phyloP scores from a whole-genome alignment of 345 rosid species.

The Bruguiera sexangula region DNA sequence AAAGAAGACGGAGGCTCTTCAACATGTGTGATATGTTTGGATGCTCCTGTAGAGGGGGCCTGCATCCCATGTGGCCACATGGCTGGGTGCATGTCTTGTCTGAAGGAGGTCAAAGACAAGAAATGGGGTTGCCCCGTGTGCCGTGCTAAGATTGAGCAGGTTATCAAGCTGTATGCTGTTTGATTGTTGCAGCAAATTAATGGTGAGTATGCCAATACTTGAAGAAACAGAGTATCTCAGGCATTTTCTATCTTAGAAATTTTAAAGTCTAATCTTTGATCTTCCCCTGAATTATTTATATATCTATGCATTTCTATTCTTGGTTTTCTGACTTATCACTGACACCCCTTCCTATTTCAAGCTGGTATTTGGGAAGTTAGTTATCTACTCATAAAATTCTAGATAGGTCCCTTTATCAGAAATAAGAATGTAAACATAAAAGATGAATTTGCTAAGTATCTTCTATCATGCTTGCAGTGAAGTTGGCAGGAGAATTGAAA shows the following conservation, averaged over 20 bases:
- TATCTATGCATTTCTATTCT: background rate
- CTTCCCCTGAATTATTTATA: background rate
- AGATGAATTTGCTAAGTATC: too few species aligned
- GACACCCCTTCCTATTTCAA: too few species aligned
- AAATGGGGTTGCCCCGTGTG: constrained; percentile 96
- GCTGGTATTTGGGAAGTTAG: background rate
- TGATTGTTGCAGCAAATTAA: constrained; percentile 27
- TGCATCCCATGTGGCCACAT: constrained; percentile 99
- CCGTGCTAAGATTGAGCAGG: constrained; percentile 79
- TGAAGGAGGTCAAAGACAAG: constrained; percentile 76
- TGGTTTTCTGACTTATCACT: background rate
- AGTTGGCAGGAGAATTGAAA: too few species aligned
- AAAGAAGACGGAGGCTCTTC: constrained; percentile 48
- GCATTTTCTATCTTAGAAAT: background rate
- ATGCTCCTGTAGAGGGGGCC: constrained; percentile 89
- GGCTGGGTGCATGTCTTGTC: constrained; percentile 92
- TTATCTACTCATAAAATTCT: background rate
- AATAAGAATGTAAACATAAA: background rate
- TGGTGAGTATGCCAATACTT: constrained; percentile 8
- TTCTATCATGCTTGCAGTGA: too few species aligned
- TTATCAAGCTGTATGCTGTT: constrained; percentile 70
- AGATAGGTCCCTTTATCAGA: background rate
- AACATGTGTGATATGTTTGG: constrained; percentile 74
- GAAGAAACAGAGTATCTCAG: background rate
- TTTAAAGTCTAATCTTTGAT: background rate